phyloP scores from a whole-genome alignment of 2,329 filamentous ascomycete species.

The Fusarium devonianum region DNA sequence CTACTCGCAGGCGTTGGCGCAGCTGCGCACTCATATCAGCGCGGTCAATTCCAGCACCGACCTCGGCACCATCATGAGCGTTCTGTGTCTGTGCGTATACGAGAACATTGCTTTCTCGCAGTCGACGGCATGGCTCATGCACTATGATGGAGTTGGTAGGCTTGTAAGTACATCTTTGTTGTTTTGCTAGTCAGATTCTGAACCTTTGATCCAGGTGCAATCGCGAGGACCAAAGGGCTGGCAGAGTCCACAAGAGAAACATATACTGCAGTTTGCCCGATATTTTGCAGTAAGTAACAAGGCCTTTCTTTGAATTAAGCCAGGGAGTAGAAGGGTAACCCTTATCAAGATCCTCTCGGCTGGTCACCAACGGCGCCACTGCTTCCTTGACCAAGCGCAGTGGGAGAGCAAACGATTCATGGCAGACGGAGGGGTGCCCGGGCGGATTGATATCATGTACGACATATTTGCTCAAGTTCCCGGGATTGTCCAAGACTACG shows the following conservation, averaged over 20 bases:
- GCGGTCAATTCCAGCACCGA: neutral
- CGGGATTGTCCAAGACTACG: conserved; percentile 6
- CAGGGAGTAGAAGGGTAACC: neutral
- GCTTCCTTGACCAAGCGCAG: conserved; percentile 23
- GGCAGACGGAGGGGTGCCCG: conserved; percentile 1
- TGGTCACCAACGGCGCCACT: conserved; percentile 17
- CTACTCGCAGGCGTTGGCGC: conserved; percentile 16
- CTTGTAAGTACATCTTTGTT: neutral
- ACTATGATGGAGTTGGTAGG: conserved; percentile 22
- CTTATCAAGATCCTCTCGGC: conserved; percentile 15
- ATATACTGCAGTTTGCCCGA: conserved; percentile 7
- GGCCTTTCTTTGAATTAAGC: rapidly evolving
- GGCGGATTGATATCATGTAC: conserved; percentile 7
- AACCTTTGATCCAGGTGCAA: conserved; percentile 7
- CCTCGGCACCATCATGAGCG: conserved; percentile 11
- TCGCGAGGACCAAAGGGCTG: conserved; percentile 13
- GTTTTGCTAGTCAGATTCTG: neutral
- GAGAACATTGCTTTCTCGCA: conserved; percentile 21
- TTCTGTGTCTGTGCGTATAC: conserved; percentile 24
- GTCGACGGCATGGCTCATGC: conserved; percentile 21
- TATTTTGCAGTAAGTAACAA: conserved; percentile 10
- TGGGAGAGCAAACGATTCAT: conserved; percentile 5
- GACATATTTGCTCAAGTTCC: conserved; percentile 17
- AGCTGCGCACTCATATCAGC: conserved; percentile 13
- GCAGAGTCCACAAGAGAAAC: conserved; percentile 4